These are phyloP conservation scores for Talaromyces sp. DNA, from an alignment of 2,329 filamentous ascomycete genomes.

Conservation along the genomic window DNA sequence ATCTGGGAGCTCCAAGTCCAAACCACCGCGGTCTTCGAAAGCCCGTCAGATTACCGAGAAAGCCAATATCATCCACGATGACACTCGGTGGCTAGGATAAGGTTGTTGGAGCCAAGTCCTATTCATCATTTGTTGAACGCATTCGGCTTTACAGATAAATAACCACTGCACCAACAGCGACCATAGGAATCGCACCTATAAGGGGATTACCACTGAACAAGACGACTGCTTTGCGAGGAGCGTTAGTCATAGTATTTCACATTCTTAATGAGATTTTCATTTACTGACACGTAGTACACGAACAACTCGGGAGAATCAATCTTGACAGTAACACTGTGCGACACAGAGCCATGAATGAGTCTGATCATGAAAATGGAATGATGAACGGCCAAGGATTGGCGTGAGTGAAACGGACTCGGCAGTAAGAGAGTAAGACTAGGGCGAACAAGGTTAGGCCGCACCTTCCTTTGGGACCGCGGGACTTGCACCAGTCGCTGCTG, in stretches of 20 bases:
- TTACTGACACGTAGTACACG: too few species aligned
- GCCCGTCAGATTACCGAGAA: too few species aligned
- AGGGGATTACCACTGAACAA: too few species aligned
- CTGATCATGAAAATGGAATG: not conserved
- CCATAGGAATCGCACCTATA: conserved; percentile 26
- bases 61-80: too few species aligned
- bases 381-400: not conserved
- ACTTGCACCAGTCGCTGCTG: not conserved
- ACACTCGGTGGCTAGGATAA: too few species aligned
- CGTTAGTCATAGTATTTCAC: too few species aligned
- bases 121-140: too few species aligned
- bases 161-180: not conserved
- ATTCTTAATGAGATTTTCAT: too few species aligned
- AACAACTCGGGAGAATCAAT: not conserved
- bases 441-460: conserved; percentile 3
- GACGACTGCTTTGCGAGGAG: too few species aligned
- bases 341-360: not conserved
- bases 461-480: not conserved
- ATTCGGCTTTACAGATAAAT: not conserved
- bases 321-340: not conserved
- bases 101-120: too few species aligned
- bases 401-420: not conserved
- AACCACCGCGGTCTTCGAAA: too few species aligned
- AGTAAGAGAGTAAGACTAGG: not conserved
- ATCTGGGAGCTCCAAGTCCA: too few species aligned